Base-by-base conservation (phyloP, 2,329 filamentous ascomycete genomes). In the Whalleya microplaca region DNA sequence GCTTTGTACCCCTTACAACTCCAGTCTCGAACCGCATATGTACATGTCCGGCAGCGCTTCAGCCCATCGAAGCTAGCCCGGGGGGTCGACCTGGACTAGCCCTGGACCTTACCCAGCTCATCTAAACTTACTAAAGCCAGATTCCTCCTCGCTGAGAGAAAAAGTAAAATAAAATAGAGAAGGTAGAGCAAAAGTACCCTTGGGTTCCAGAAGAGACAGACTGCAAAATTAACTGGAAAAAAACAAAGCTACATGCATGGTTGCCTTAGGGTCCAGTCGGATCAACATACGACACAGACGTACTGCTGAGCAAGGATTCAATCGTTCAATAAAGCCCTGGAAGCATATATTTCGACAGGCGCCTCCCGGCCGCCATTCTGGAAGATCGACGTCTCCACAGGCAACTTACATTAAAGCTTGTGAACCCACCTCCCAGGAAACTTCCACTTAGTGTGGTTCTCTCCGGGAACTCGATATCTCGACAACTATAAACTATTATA, bases 371-470 rank as follows among this genome's bases (percentile, higher is more conserved):
- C 61, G 61, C 64, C 59, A 61, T 59, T 57, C 48, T 55, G 51
- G 32, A 59, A 64, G 70, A 72, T 72, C 70, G 64, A 70, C 69
- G 66, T 70, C 68, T 63, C 69, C 69, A 70, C 69, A 61, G 48
- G 61, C 62, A 62, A 58, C 59, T 50, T 62, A 62, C 65, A 64
- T 65, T 57, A 63, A 67, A 63, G 58, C 58, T 63, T 58, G 48
- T 56, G 53, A 64, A 60, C 53, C 64, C 64, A 62, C 59, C 45
- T 58, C 51, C 51, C 58, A 62, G 63, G 53, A 55, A 50, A 63
- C 32, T 52, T 47, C 59, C 55, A 55, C 53, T 48, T 37, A 20
- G 7, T 32, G 40, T 44, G 23, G 29, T 21, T 44, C 51, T 41
- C 40, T 29, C 40, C 16, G 29, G 20, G 32, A 42, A 42, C 20